Evolutionary conservation across 2,329 filamentous ascomycete genomes (phyloP), one percentile per base, ranked within the genome.

Genomic region (Colletotrichum sp.): DNA sequence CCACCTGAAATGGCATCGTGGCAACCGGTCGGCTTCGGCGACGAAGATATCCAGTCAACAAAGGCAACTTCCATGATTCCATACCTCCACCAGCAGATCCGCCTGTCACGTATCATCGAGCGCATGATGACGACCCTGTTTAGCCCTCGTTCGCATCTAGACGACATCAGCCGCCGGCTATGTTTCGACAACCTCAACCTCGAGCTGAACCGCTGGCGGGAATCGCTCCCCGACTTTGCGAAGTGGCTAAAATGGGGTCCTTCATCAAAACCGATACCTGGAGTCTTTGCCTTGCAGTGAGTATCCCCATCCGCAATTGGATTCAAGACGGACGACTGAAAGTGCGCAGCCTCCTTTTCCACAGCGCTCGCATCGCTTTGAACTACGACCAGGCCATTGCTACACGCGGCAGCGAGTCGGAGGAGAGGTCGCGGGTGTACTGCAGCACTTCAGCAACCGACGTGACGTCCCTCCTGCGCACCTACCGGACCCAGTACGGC

Each of bases 361-460:
- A 81, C 63, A 81, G 79, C 63, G 76, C 78, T 5, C 79, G 80
- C 7, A 81, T 81, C 26, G 77, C 77, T 6, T 72, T 82, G 2
- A 80, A 82, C 60, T 77, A 78, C 30, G 79, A 80, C 62, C 66
- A 78, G n/a, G 76, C 76, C 57, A 15, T 68, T 2, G 71, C 71
- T 1, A 44, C n/a, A 5, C 44, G 66, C 28, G 28, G 36, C 4
- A 18, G 39, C 28, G 55, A 69, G 26, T 28, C 62, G 16, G 32
- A 68, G 57, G 59, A 77, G 13, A 57, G 66, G 62, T 64, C 64
- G 15, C 62, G 76, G 1, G 55, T 68, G 2, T 75, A 77, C 7
- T 81, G 81, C 55, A 44, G 78, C 2, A 71, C 71, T 1, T 79
- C 81, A 5, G 78, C 80, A 1, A 69, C 78, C 28, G 79, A 81